Conservation (phyloP, 306 rosid species). For the Parietaria judaica region DNA sequence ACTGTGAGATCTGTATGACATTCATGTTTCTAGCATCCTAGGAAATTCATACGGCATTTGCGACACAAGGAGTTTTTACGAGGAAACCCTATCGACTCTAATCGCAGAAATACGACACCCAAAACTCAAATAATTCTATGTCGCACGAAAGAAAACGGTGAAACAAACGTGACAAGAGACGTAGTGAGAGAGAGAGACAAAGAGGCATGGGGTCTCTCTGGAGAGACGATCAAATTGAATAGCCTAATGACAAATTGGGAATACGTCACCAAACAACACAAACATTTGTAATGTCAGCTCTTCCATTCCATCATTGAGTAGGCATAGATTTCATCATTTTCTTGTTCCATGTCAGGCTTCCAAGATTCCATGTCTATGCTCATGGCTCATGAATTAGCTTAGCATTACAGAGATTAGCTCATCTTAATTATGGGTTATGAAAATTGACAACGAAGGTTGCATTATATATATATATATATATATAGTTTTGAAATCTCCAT, state of each 20-base stretch:
- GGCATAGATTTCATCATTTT: background rate
- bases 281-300: conserved; percentile 13
- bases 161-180: conserved; percentile 10
- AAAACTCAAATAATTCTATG: too few species aligned
- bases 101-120: too few species aligned
- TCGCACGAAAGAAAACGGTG: conserved; percentile 3
- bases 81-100: too few species aligned
- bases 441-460: too few species aligned
- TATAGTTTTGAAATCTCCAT: too few species aligned
- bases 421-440: background rate
- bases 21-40: too few species aligned
- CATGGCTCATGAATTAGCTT: background rate
- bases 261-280: conserved; percentile 8
- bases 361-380: conserved; percentile 1
- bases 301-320: conserved; percentile 13
- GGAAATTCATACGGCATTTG: too few species aligned
- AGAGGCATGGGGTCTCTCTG: conserved; percentile 21
- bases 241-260: conserved; percentile 4
- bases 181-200: conserved; percentile 24
- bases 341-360: background rate
- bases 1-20: too few species aligned
- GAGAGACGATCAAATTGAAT: conserved; percentile 4
- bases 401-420: background rate
- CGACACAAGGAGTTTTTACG: too few species aligned
- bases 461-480: too few species aligned